Conservation (phyloP, 192 early-diverging fungal species). For the Coemansia sp. region DNA sequence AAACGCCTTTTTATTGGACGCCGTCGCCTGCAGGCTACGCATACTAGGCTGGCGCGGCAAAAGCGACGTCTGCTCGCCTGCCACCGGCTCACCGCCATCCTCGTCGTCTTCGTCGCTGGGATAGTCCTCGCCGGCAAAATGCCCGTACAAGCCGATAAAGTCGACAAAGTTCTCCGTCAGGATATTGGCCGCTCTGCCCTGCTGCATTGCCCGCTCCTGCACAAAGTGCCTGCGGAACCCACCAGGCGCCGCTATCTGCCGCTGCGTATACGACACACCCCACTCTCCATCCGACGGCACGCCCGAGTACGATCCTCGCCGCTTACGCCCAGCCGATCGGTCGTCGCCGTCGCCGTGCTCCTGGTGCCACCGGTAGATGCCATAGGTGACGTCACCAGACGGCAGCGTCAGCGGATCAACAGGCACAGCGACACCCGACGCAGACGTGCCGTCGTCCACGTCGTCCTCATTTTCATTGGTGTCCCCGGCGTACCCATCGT, state of each 20-base stretch:
- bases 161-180: conserved; percentile 89
- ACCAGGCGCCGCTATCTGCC: conserved; percentile 67
- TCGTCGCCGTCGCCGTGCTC: conserved; percentile 37
- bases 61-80: conserved; percentile 4
- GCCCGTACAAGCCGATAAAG: conserved; percentile 88
- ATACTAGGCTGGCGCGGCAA: conserved; percentile 9
- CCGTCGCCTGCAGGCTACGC: conserved; percentile 46
- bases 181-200: conserved; percentile 61
- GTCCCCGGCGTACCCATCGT: conserved; percentile 33
- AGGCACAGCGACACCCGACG: conserved; percentile 1
- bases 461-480: conserved; percentile 21
- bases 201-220: conserved; percentile 62
- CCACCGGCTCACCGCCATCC: conserved; percentile 24
- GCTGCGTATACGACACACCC: conserved; percentile 38
- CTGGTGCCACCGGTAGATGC: conserved; percentile 81
- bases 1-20: conserved; percentile 67
- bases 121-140: conserved; percentile 89
- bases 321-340: not conserved
- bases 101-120: conserved; percentile 75
- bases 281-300: conserved; percentile 42
- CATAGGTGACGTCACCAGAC: conserved; percentile 66
- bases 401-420: conserved; percentile 53
- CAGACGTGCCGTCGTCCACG: conserved; percentile 20
- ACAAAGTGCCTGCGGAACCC: conserved; percentile 87
- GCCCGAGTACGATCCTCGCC: conserved; percentile 40